Evolutionary conservation across 176 grass and related monocot genomes (phyloP).

Genomic region (Metroxylon sagu): DNA sequence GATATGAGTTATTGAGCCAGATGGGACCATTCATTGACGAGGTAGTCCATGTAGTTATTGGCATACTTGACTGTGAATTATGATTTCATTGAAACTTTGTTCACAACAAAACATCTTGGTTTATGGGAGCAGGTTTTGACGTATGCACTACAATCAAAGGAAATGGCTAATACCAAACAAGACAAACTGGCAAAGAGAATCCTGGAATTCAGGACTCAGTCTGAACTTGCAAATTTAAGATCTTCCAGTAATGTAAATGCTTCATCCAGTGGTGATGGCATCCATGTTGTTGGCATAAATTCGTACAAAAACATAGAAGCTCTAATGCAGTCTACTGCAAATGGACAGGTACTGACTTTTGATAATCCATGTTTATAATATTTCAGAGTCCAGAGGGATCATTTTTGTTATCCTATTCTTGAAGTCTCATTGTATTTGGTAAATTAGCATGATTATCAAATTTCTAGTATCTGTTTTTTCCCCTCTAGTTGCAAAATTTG

Average conservation of each 20-base stretch:
- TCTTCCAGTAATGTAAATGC: slow-evolving; percentile 64
- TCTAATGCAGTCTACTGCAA: slow-evolving; percentile 80
- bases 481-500: too few species aligned
- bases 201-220: slow-evolving; percentile 89
- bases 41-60: slow-evolving; percentile 30
- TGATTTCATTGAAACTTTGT: too few species aligned
- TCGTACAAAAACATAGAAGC: slow-evolving; percentile 93
- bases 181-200: slow-evolving; percentile 96
- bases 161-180: slow-evolving; percentile 70
- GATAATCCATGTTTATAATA: too few species aligned
- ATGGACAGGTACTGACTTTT: slow-evolving; percentile 62
- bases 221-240: slow-evolving; percentile 66
- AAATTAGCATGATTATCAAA: too few species aligned
- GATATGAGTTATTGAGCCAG: slow-evolving; percentile 82
- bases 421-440: too few species aligned
- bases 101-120: neutral
- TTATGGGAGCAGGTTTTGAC: slow-evolving; percentile 67
- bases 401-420: too few species aligned
- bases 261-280: slow-evolving; percentile 76
- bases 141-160: slow-evolving; percentile 92
- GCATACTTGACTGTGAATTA: neutral
- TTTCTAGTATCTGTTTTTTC: too few species aligned
- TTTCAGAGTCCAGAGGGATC: too few species aligned
- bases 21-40: slow-evolving; percentile 97
- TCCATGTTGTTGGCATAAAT: slow-evolving; percentile 82